These are phyloP conservation scores for Verticillium isaacii DNA, from an alignment of 2,329 filamentous ascomycete genomes.

Conservation along the genomic window DNA sequence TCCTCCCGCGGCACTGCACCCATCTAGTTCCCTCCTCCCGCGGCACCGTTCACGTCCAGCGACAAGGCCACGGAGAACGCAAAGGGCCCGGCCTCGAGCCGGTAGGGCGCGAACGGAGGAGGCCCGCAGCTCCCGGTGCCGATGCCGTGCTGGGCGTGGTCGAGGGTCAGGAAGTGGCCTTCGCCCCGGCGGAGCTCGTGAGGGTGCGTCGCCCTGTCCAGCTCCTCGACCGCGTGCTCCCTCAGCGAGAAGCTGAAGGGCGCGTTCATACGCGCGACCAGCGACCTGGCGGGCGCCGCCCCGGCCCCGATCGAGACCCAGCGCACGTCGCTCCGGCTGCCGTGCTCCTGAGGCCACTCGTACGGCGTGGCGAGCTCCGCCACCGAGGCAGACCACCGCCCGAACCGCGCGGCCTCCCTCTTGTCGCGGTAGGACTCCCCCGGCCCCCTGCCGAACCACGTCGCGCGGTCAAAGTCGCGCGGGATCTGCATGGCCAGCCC, in stretches of 20 bases:
- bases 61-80: too few species aligned
- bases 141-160: constrained; percentile 36
- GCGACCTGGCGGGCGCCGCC: background rate
- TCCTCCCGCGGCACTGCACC: too few species aligned
- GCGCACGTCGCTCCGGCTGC: constrained; percentile 43
- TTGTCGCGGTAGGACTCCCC: constrained; percentile 48
- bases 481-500: constrained; percentile 34
- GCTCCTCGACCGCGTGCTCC: constrained; percentile 35
- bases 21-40: too few species aligned
- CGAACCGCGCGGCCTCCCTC: constrained; percentile 38
- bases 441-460: constrained; percentile 49
- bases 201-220: constrained; percentile 36
- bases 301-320: constrained; percentile 28
- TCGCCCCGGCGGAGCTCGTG: constrained; percentile 37
- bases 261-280: background rate
- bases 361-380: constrained; percentile 40
- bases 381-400: constrained; percentile 26
- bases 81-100: background rate
- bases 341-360: constrained; percentile 49
- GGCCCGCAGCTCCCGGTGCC: constrained; percentile 40
- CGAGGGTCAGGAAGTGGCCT: constrained; percentile 30
- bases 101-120: constrained; percentile 16
- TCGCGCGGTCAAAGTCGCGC: constrained; percentile 8
- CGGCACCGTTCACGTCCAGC: too few species aligned
- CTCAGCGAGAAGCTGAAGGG: constrained; percentile 32